A percentile compares a stretch with the other conserved stretches of the same genome.
Evolutionary conservation across 2,329 filamentous ascomycete genomes (phyloP).

Genomic region (Bipolaris victoriae): DNA sequence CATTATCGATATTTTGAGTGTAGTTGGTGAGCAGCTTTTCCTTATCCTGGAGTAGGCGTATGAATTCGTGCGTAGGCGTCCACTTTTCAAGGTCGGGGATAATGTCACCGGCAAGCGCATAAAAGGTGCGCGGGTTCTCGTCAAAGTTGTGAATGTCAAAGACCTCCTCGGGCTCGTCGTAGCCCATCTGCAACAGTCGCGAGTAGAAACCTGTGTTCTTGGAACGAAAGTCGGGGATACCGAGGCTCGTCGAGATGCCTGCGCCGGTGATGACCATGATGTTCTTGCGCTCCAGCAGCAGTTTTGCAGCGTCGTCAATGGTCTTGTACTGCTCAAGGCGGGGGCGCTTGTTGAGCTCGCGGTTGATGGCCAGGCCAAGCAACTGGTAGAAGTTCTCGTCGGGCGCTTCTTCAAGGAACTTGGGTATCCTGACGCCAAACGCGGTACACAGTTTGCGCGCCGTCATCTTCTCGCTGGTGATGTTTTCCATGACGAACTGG

Average conservation of each 20-base stretch:
- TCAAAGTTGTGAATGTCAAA: constrained; percentile 90
- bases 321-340: constrained; percentile 83
- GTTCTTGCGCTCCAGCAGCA: constrained; percentile 77
- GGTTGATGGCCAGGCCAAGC: constrained; percentile 76
- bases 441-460: constrained; percentile 85
- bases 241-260: constrained; percentile 94
- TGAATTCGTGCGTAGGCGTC: constrained; percentile 93
- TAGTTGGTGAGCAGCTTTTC: constrained; percentile 94
- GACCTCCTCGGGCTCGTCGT: constrained; percentile 87
- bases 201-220: constrained; percentile 92
- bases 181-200: constrained; percentile 77
- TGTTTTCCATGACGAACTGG: constrained; percentile 70
- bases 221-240: constrained; percentile 96
- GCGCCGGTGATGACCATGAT: constrained; percentile 95
- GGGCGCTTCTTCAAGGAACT: constrained; percentile 72
- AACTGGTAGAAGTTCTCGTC: constrained; percentile 78
- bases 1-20: constrained; percentile 98
- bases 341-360: constrained; percentile 80
- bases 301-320: constrained; percentile 81
- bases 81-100: constrained; percentile 79
- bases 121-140: constrained; percentile 87
- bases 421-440: constrained; percentile 77
- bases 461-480: constrained; percentile 67
- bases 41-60: constrained; percentile 84
- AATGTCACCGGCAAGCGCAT: constrained; percentile 88